These are phyloP conservation scores for Phlebiopsis gigantea DNA, from an alignment of 768 basidiomycete genomes.

Conservation along the genomic window DNA sequence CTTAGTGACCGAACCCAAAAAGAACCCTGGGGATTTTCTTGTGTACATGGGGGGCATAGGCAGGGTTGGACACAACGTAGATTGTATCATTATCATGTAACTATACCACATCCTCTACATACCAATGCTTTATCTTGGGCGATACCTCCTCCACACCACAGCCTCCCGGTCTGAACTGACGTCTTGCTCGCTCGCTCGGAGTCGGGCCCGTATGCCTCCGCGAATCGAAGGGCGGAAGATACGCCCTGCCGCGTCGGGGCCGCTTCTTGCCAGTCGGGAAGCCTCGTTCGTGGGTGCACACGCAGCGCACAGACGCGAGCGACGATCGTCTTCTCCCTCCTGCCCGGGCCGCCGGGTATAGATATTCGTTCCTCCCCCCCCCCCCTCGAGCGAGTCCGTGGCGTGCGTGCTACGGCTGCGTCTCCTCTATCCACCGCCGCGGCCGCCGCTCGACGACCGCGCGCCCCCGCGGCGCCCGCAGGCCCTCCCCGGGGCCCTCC, in stretches of 20 bases:
- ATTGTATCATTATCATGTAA: slow-evolving; percentile 14
- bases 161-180: too few species aligned
- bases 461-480: background rate
- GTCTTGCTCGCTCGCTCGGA: background rate
- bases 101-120: slow-evolving; percentile 3
- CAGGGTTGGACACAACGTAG: slow-evolving; percentile 8
- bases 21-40: background rate
- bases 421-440: slow-evolving; percentile 82
- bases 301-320: too few species aligned
- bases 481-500: slow-evolving; percentile 18
- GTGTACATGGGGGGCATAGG: background rate
- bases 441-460: slow-evolving; percentile 55
- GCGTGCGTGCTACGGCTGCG: slow-evolving; percentile 17
- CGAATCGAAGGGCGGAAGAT: too few species aligned
- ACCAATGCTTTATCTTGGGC: background rate
- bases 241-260: too few species aligned
- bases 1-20: slow-evolving; percentile 6
- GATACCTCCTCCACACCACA: background rate
- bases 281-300: too few species aligned
- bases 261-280: too few species aligned
- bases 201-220: background rate
- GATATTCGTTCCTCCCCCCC: background rate
- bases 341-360: background rate
- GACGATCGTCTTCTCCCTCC: background rate
- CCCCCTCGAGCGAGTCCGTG: too few species aligned